phyloP scores from a whole-genome alignment of 192 early-diverging fungal genomes.

The Podila epigama region DNA sequence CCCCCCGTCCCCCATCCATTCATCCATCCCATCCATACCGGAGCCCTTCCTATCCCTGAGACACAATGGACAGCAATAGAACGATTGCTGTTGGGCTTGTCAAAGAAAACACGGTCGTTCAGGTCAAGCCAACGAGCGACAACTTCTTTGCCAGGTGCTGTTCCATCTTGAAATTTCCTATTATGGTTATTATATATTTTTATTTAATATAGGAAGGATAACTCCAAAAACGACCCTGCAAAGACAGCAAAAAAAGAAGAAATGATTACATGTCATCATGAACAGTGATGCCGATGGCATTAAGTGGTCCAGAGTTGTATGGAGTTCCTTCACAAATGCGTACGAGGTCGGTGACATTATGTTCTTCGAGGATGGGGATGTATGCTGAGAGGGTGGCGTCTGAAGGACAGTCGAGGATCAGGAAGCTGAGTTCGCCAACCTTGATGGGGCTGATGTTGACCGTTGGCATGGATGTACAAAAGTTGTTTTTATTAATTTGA shows the following conservation, averaged over 20 bases:
- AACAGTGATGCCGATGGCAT: conserved; percentile 61
- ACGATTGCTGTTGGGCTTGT: conserved; percentile 7
- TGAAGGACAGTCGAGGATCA: conserved; percentile 79
- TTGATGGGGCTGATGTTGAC: conserved; percentile 50
- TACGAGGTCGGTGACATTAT: conserved; percentile 71
- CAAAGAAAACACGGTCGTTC: conserved; percentile 37
- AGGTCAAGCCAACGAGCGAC: conserved; percentile 53
- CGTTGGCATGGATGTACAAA: conserved; percentile 25
- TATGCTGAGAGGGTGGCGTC: conserved; percentile 62
- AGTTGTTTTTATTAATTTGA: background rate
- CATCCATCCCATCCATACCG: conserved; percentile 52
- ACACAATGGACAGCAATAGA: conserved; percentile 74
- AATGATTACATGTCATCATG: conserved; percentile 62
- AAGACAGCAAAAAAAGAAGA: background rate
- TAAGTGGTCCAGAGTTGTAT: conserved; percentile 61
- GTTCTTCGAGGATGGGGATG: conserved; percentile 54
- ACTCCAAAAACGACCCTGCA: background rate
- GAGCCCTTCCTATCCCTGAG: conserved; percentile 81
- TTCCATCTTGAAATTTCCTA: conserved; percentile 73
- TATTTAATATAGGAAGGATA: background rate
- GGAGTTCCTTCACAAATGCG: conserved; percentile 71
- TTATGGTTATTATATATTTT: background rate
- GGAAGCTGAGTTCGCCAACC: conserved; percentile 54
- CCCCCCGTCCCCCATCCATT: no score
- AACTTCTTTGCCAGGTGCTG: conserved; percentile 55